Conservation (phyloP, 257 asterid genomes). For the Phtheirospermum japonicum region DNA sequence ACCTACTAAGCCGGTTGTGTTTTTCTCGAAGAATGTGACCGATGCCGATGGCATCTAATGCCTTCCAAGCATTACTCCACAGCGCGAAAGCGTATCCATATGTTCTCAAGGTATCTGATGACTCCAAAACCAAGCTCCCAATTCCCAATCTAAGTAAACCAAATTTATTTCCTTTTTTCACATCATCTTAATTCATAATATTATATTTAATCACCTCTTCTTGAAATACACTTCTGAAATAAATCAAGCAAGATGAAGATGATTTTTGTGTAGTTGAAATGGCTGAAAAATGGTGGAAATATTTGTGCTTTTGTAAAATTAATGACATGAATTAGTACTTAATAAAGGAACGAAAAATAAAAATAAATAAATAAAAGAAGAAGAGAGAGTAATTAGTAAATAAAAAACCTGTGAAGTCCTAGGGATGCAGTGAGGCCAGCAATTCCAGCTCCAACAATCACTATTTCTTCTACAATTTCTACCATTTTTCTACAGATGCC, state of each 20-base stretch:
- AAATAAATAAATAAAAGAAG: not conserved
- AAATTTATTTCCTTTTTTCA: not conserved
- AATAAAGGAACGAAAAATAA: too few species aligned
- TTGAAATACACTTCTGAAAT: too few species aligned
- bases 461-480: conserved; percentile 32
- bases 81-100: conserved; percentile 43
- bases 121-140: conserved; percentile 47
- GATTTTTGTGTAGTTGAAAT: too few species aligned
- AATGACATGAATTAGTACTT: too few species aligned
- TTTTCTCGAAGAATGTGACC: conserved; percentile 38
- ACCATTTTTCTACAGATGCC: not conserved
- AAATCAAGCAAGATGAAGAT: too few species aligned
- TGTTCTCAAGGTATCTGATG: conserved; percentile 39
- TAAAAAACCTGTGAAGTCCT: conserved; percentile 44
- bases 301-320: too few species aligned
- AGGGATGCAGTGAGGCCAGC: conserved; percentile 42
- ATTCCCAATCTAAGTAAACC: conserved; percentile 37
- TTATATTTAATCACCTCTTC: not conserved
- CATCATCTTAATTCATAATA: not conserved
- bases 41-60: conserved; percentile 45
- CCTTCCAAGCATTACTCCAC: conserved; percentile 55
- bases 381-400: not conserved
- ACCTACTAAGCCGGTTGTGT: conserved; percentile 37
- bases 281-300: too few species aligned
- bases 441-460: conserved; percentile 48